Evolutionary conservation across 1,284 basidiomycete species (phyloP), one percentile per base, ranked within the genome.

Genomic region (Austroboletus olivaceoglutinosus): DNA sequence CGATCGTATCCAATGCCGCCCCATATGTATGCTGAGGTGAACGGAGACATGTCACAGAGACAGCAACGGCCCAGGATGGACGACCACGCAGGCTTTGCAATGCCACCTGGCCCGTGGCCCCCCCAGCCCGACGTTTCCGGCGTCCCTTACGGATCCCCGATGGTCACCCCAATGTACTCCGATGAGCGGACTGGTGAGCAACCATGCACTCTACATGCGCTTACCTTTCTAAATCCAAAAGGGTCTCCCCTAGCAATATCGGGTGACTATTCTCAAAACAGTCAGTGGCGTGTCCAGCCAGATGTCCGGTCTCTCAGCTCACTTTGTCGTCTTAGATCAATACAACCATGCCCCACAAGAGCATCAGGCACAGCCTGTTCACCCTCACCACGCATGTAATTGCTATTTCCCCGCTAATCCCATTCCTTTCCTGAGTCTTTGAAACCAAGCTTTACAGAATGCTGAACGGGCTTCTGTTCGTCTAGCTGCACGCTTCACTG

Each of bases 381-480:
- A 56, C n/a, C 56, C 55, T 15, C 68, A 68, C 40, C 60, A 66
- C 22, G 51, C 69, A 52, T 69, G 65, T 68, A 71, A 70, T 57
- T 69, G 51, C 61, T 45, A 36, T 54, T 65, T 54, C 38, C 23
- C 47, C 47, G 13, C 39, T 33, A 16, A 48, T 40, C 33, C 47
- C 43, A 51, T 42, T 55, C 36, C 49, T 22, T 52, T 58, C 58
- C 60, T 62, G 52, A 67, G 55, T 51, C 31, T 38, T 55, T 41
- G 41, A 47, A 52, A 50, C 34, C 10, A 70, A 77, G 76, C 66
- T 56, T 81, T 73, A 67, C 80, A 82, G 70, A 53, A 58, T 46
- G 59, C 72, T 63, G 76, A 84, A 62, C 70, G 81, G 53, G 76
- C 73, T 53, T 82, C 81, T 61, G 62, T 81, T 66, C 81, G 81